A percentile compares a stretch with the other conserved stretches of the same genome.
Conservation (phyloP, 495 filamentous ascomycete genomes). For the Penicillium roqueforti region DNA sequence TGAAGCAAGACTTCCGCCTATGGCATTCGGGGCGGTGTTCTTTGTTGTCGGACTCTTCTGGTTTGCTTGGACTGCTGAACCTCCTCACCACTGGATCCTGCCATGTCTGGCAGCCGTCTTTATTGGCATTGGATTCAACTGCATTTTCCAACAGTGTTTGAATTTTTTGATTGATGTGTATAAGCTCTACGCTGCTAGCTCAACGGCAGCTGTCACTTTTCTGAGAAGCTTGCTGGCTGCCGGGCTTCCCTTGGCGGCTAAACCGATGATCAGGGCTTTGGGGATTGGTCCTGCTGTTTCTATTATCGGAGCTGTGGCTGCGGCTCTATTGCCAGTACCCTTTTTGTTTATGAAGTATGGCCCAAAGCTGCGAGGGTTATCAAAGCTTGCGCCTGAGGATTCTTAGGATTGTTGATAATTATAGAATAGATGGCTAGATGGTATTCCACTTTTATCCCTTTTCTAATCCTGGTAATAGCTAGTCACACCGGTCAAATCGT, state of each 20-base stretch:
- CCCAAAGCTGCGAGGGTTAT: constrained; percentile 23
- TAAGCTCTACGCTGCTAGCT: constrained; percentile 30
- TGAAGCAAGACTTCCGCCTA: constrained; percentile 38
- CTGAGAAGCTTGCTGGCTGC: constrained; percentile 34
- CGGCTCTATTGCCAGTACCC: constrained; percentile 28
- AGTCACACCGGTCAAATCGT: no score
- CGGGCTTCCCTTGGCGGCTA: constrained; percentile 31
- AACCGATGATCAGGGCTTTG: constrained; percentile 31
- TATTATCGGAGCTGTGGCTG: constrained; percentile 33
- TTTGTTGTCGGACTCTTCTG: constrained; percentile 46
- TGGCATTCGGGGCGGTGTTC: constrained; percentile 47
- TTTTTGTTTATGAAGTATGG: constrained; percentile 38
- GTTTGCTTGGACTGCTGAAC: constrained; percentile 39
- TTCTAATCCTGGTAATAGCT: neutral
- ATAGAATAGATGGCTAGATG: no score
- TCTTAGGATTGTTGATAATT: neutral
- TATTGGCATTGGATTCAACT: constrained; percentile 31
- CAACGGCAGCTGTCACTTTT: constrained; percentile 35
- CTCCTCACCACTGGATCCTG: constrained; percentile 22
- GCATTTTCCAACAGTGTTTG: constrained; percentile 36
- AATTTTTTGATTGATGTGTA: constrained; percentile 42
- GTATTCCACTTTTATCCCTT: neutral
- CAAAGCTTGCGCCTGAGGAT: constrained; percentile 21
- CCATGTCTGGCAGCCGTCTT: constrained; percentile 25
- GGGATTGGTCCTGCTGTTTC: constrained; percentile 32